phyloP scores from a whole-genome alignment of 2,329 filamentous ascomycete genomes.

The Alternaria arbusti region DNA sequence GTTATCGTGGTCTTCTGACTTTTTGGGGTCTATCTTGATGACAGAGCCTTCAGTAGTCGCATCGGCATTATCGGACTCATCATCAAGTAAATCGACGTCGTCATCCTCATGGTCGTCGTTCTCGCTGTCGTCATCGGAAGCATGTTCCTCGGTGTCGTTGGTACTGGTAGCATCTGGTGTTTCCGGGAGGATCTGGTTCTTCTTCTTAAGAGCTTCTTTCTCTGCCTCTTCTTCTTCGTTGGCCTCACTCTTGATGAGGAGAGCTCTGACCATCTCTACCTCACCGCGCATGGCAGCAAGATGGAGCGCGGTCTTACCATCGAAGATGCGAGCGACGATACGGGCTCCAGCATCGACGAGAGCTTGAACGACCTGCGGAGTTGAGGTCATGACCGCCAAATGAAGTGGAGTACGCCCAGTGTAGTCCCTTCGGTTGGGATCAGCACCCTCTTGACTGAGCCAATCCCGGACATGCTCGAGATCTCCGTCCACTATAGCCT shows the following conservation, averaged over 20 bases:
- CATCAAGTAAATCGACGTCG: constrained; percentile 61
- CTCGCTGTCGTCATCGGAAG: constrained; percentile 49
- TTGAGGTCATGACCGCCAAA: constrained; percentile 73
- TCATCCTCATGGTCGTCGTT: constrained; percentile 57
- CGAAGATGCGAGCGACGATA: constrained; percentile 75
- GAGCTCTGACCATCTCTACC: constrained; percentile 70
- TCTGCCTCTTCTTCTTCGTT: constrained; percentile 74
- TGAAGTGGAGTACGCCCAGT: constrained; percentile 77
- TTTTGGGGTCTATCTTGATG: constrained; percentile 59
- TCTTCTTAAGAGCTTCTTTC: constrained; percentile 54
- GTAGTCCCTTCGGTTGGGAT: constrained; percentile 69
- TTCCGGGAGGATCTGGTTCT: not conserved
- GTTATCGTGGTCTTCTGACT: constrained; percentile 51
- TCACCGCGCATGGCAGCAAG: constrained; percentile 75
- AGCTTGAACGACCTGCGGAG: constrained; percentile 71
- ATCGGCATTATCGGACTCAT: constrained; percentile 46
- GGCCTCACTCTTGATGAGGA: constrained; percentile 75
- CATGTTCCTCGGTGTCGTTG: constrained; percentile 3
- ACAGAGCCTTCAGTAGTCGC: constrained; percentile 78
- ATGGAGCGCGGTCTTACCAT: constrained; percentile 83
- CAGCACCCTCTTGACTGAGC: constrained; percentile 69
- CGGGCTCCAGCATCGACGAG: constrained; percentile 76
- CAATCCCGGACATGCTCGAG: constrained; percentile 73
- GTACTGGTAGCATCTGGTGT: not conserved
- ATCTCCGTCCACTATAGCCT: constrained; percentile 79